Evolutionary conservation across 768 basidiomycete species (phyloP).

Genomic region (Termitomyces sp.): DNA sequence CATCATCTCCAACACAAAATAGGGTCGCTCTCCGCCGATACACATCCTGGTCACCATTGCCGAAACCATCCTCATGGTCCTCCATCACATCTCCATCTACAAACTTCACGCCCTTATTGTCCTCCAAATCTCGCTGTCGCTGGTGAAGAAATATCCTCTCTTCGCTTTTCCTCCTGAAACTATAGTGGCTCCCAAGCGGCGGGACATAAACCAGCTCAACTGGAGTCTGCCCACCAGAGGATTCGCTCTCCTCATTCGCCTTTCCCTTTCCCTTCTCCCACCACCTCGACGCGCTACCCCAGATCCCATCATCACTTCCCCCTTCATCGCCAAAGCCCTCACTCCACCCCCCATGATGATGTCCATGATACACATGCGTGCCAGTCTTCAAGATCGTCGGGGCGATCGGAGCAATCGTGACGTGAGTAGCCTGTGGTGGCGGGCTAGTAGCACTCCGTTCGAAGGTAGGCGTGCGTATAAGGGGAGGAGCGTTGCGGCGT

Average conservation of each 20-base stretch:
- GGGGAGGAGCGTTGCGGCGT: conserved; percentile 19
- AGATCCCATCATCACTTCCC: conserved; percentile 24
- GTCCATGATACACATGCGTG: conserved; percentile 37
- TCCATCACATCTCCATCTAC: conserved; percentile 15
- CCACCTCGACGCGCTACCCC: conserved; percentile 13
- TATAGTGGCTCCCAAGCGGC: conserved; percentile 34
- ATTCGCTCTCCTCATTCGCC: conserved; percentile 18
- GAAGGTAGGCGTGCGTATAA: conserved; percentile 17
- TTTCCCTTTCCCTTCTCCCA: conserved; percentile 10
- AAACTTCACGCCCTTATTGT: conserved; percentile 1
- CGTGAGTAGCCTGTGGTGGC: conserved; percentile 17
- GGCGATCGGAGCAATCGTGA: conserved; percentile 44
- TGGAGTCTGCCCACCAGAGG: conserved; percentile 35
- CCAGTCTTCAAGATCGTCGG: conserved; percentile 84
- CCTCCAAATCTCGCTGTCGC: conserved; percentile 12
- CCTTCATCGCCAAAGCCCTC: conserved; percentile 44
- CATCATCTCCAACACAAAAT: conserved; percentile 16
- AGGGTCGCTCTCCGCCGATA: conserved; percentile 11
- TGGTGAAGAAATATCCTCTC: conserved; percentile 12
- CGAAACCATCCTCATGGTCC: conserved; percentile 18
- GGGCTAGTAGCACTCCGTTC: conserved; percentile 3
- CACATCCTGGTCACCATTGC: conserved; percentile 15
- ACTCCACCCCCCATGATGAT: conserved; percentile 33
- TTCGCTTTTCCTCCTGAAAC: conserved; percentile 18
- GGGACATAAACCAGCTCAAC: conserved; percentile 75